Base-by-base conservation (phyloP, 2,329 filamentous ascomycete genomes). In the Dactylellina sp. region DNA sequence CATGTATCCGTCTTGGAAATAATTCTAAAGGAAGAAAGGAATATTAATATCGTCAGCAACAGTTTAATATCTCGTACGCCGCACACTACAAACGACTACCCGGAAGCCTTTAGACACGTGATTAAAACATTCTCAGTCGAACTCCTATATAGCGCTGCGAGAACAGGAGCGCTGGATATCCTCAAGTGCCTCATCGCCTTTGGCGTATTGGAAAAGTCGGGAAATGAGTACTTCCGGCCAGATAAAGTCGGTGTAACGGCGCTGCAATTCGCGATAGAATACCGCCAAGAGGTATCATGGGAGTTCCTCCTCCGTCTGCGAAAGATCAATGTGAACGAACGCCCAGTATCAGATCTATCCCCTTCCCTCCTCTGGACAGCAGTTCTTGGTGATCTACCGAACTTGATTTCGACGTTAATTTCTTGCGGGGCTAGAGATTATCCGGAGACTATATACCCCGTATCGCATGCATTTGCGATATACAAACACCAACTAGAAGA, bases 341-440 rank as follows among this genome's bases (percentile, higher is more conserved):
- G 11, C 20, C 61, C 61, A 0, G 24, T 65, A 49, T 64, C 60
- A 16, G 49, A 55, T 1, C 7, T 64, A n/a, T 55, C 60, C 7
- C 60, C 47, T n/a, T 47, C 49, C 4, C 40, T 65, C 32, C 50
- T 65, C 4, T 65, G 61, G 50, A 56, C 61, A 0, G 61, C 61
- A 14, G 40, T 64, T 18, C 12, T 65, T 0, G 40, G 28, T 14
- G 35, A 47, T 20, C 28, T 16, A 7, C 50, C 40, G 6, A 9
- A 39, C 18, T 25, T 49, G 18, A 16, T 65, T 7, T 65, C 40
- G 1, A 1, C 39, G 0, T 20, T 65, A 12, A 39, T 65, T 18
- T 25, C 35, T 2, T 7, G 4, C 7, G 56, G 56, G 5, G 56
- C 56, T 16, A 28, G 35, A 1, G 56, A 60, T 9, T 20, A 6